These are phyloP conservation scores for Eucalyptus tenuipes DNA, from an alignment of 345 rosid genomes.

Conservation along the genomic window DNA sequence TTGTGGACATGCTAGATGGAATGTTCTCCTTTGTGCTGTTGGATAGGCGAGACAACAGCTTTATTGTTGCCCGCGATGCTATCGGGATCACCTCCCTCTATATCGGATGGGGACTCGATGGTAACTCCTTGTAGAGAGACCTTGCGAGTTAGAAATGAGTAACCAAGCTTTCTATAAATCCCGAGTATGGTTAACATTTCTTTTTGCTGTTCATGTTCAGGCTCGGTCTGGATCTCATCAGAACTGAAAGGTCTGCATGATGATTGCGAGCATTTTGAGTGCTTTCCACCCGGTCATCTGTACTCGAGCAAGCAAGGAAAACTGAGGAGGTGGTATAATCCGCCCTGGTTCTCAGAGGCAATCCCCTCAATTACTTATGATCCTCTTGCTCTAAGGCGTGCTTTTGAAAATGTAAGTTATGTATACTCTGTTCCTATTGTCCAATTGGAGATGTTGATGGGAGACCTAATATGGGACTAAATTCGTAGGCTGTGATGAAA, in stretches of 20 bases:
- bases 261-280: constrained; percentile 80
- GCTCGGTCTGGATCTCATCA: constrained; percentile 81
- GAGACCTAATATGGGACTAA: not conserved
- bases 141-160: not conserved
- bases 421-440: not conserved
- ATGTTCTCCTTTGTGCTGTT: constrained; percentile 88
- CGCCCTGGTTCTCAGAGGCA: constrained; percentile 67
- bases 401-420: constrained; percentile 63
- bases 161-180: not conserved
- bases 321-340: constrained; percentile 76
- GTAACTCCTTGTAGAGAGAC: constrained; percentile 5
- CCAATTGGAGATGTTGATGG: not conserved
- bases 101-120: constrained; percentile 93
- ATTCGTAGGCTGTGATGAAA: constrained; percentile 70
- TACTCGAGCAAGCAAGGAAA: constrained; percentile 80
- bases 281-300: constrained; percentile 86
- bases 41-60: constrained; percentile 72
- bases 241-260: constrained; percentile 87
- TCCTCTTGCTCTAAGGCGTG: constrained; percentile 52
- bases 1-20: constrained; percentile 87
- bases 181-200: not conserved
- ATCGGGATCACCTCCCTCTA: constrained; percentile 92
- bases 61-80: constrained; percentile 86
- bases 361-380: constrained; percentile 71
- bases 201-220: constrained; percentile 3